phyloP scores from a whole-genome alignment of 148 eudicot species.

The Persicaria maculosa region DNA sequence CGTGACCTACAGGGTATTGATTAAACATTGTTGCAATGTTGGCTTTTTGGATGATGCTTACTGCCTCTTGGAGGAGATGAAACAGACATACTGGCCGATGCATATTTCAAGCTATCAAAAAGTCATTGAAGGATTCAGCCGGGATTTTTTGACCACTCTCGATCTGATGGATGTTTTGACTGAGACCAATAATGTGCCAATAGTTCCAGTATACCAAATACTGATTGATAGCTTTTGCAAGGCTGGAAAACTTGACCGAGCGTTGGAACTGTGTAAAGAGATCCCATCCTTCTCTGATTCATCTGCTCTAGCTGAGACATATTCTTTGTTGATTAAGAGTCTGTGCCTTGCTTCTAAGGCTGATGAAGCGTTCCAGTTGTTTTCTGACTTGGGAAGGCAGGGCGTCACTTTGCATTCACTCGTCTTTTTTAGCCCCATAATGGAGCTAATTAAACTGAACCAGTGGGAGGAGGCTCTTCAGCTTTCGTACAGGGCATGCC shows the following conservation, averaged over 20 bases:
- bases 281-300: slow-evolving; percentile 32
- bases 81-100: slow-evolving; percentile 87
- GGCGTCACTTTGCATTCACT: slow-evolving; percentile 58
- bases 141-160: slow-evolving; percentile 53
- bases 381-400: slow-evolving; percentile 45
- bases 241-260: slow-evolving; percentile 69
- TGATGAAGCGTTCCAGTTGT: slow-evolving; percentile 69
- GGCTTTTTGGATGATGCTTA: slow-evolving; percentile 76
- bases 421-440: slow-evolving; percentile 43
- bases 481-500: slow-evolving; percentile 57
- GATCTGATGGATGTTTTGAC: slow-evolving; percentile 58
- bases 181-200: slow-evolving; percentile 37
- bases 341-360: slow-evolving; percentile 54
- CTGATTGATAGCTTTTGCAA: slow-evolving; percentile 69
- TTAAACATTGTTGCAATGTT: slow-evolving; percentile 61
- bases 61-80: slow-evolving; percentile 83
- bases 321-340: slow-evolving; percentile 62
- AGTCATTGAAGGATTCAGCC: slow-evolving; percentile 80
- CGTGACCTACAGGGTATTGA: slow-evolving; percentile 70
- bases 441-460: slow-evolving; percentile 54
- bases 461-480: slow-evolving; percentile 84
- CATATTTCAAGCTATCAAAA: slow-evolving; percentile 59
- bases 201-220: slow-evolving; percentile 57
- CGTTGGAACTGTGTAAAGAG: slow-evolving; percentile 64
- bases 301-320: slow-evolving; percentile 30